Base-by-base conservation (phyloP, 176 grass and related monocot species). In the Pontederia crassipes region DNA sequence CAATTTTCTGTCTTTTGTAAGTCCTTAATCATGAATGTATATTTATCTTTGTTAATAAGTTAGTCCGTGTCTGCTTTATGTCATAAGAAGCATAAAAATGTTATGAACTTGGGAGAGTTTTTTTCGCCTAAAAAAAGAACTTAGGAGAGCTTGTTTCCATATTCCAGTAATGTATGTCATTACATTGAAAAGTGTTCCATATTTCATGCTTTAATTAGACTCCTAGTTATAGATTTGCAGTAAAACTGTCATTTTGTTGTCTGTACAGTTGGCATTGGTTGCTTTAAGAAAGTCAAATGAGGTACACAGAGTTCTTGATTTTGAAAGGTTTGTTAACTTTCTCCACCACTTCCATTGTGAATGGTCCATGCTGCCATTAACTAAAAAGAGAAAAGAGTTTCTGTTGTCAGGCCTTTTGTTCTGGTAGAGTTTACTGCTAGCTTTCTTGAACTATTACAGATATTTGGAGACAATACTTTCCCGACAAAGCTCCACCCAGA, bases 201-300 rank as follows among this genome's bases (percentile, higher is more conserved):
- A 10, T 18, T 17, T 16, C 17, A 18, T 55, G 54, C 2, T 40
- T 40, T 40, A 4, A 40, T 3, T 40, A 40, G 6, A 40, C 32
- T 7, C 32, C 2, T 40, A 4, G 32, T 40, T 40, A 40, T 40
- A 40, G 32, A 40, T 40, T 40, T 40, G 32, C 32, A 40, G 4
- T 40, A 40, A 7, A 40, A 40, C 32, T 40, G 32, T 40, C 32
- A 40, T 49, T 51, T 26, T 77, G 48, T 13, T 58, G 64, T 57
- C 65, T 85, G 68, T 79, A 29, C 81, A 97, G 92, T 77, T 97
- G 75, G 87, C 92, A 76, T 72, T 97, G 78, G 87, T 87, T 80
- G 81, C 87, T 76, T 80, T 97, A 67, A 71, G 71, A 46, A 88
- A 78, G 76, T 72, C 84, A 24, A 91, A 97, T 74, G 74, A 76